Base-by-base conservation (phyloP, 2,329 filamentous ascomycete species). In the Pseudocercospora crystallina region DNA sequence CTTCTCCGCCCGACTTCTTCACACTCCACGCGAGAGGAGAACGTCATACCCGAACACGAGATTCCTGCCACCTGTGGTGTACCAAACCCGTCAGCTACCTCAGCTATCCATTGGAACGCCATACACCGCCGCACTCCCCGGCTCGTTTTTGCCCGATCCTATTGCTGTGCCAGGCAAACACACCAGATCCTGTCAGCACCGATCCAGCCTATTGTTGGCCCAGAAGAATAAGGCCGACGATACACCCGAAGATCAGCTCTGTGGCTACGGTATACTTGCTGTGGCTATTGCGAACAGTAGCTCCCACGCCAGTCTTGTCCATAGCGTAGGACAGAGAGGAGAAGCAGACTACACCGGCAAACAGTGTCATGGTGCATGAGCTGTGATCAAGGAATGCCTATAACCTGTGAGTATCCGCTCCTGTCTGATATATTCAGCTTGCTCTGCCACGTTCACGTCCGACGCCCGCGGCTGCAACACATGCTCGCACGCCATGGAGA, bases 311-410 rank as follows among this genome's bases (percentile, higher is more conserved):
- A 54, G 44, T 48, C 35, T 49, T 49, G 47, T 26, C 20, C 47
- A 29, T 29, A 20, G 36, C 38, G 55, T 58, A 42, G 42, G 37
- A 55, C 43, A 53, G 49, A 50, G 54, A 56, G 53, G 51, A 58
- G 43, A 47, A 52, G 45, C 45, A 41, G 20, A 26, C 20, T 7
- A 26, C 20, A 26, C 20, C 43, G 36, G 44, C 51, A 53, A 53
- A 55, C 49, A 53, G 51, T 51, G 45, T 48, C 57, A 56, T 57
- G 43, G 43, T 49, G 53, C 54, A 50, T 47, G 48, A 59, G 51
- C 52, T 51, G 51, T 49, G 35, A 45, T 45, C 57, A 56, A 61
- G 59, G 57, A 60, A 64, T 62, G 59, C 60, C 61, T 62, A 56
- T 49, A 55, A 44, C 53, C 52, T 59, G 62, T 64, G 52, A 63